phyloP scores from a whole-genome alignment of 306 rosid species.

The Quercus gilva region DNA sequence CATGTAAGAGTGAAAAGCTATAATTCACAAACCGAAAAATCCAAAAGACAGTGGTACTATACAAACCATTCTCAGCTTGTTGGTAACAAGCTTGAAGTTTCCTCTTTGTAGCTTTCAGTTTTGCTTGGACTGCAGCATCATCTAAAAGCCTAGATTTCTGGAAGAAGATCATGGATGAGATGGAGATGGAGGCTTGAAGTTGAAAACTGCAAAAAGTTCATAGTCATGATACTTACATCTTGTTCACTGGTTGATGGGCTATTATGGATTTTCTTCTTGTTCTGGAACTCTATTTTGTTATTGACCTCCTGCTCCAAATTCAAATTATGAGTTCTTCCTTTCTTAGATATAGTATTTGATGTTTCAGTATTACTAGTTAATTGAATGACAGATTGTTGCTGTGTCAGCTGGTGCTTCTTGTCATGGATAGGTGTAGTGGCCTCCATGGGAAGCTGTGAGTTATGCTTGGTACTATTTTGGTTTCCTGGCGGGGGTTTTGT shows the following conservation, averaged over 20 bases:
- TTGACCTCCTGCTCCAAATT: conserved; percentile 20
- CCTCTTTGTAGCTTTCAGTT: conserved; percentile 59
- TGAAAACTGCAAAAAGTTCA: neutral
- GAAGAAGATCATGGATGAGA: conserved; percentile 6
- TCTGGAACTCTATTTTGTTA: conserved; percentile 11
- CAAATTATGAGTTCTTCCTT: conserved; percentile 22
- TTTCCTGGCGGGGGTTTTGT: conserved; percentile 19
- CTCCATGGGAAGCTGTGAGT: conserved; percentile 15
- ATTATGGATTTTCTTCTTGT: conserved; percentile 19
- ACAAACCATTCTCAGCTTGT: conserved; percentile 53
- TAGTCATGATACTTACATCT: conserved; percentile 20
- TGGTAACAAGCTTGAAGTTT: conserved; percentile 55
- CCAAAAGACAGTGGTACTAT: neutral
- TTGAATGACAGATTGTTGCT: conserved; percentile 29
- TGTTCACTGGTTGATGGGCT: conserved; percentile 27
- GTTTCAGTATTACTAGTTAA: conserved; percentile 21
- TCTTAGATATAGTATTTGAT: conserved; percentile 12
- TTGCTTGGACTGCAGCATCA: conserved; percentile 37
- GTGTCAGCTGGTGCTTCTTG: conserved; percentile 20
- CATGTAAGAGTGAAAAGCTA: neutral
- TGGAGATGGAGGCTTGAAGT: neutral
- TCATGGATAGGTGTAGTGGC: conserved; percentile 17
- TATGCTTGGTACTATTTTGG: conserved; percentile 21
- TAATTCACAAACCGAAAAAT: neutral
- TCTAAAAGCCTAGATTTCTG: conserved; percentile 32